Percentiles rank a stretch among this genome's conserved stretches.
phyloP scores from a whole-genome alignment of 495 filamentous ascomycete genomes.

The Rusavskia elegans region DNA sequence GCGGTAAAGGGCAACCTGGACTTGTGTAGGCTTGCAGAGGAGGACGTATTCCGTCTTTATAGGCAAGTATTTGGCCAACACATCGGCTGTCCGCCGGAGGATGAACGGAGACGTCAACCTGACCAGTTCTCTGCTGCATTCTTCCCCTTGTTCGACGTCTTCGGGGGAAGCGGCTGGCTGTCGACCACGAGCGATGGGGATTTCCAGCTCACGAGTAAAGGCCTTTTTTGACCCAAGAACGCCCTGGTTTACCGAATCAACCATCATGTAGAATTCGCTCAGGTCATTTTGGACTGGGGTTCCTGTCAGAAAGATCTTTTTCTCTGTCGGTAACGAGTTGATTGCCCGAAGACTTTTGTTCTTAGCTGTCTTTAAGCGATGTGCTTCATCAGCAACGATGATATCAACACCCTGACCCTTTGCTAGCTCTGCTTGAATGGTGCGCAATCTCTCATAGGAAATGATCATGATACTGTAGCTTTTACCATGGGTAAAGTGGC shows the following conservation, averaged over 20 bases:
- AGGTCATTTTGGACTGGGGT: constrained; percentile 74
- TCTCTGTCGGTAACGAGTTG: constrained; percentile 49
- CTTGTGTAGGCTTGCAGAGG: constrained; percentile 54
- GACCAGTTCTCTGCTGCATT: constrained; percentile 50
- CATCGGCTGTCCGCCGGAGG: constrained; percentile 60
- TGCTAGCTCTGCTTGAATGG: constrained; percentile 49
- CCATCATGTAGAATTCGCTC: constrained; percentile 62
- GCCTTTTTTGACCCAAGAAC: constrained; percentile 49
- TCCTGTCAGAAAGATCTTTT: constrained; percentile 56
- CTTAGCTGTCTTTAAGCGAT: constrained; percentile 65
- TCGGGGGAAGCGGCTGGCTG: constrained; percentile 52
- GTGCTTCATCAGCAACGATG: constrained; percentile 69
- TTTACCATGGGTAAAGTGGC: constrained; percentile 64
- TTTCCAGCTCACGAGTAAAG: constrained; percentile 61
- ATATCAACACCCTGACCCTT: constrained; percentile 54
- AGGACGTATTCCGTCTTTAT: constrained; percentile 68
- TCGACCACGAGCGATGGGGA: constrained; percentile 52
- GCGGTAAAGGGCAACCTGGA: constrained; percentile 55
- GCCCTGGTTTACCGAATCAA: constrained; percentile 69
- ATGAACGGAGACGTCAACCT: constrained; percentile 57
- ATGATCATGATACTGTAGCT: constrained; percentile 69
- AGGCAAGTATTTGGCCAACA: constrained; percentile 55
- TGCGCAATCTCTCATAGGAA: constrained; percentile 64
- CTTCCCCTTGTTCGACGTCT: constrained; percentile 61
- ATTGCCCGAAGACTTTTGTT: constrained; percentile 71